Conservation (phyloP, 2,329 filamentous ascomycete genomes). For the Aureobasidium leucospermi region DNA sequence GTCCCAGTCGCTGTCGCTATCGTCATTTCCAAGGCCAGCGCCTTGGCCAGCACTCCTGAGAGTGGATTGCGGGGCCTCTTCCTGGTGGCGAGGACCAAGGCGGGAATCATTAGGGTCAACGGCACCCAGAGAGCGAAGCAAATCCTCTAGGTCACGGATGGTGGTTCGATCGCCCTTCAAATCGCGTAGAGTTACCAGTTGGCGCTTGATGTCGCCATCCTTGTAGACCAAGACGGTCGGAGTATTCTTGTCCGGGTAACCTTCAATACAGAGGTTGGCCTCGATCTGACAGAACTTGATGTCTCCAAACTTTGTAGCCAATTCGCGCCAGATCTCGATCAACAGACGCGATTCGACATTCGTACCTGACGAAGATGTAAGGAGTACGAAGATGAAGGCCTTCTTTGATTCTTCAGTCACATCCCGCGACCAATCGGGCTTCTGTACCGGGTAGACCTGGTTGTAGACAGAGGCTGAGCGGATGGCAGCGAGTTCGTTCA, state of each 20-base stretch:
- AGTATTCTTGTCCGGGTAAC: slow-evolving; percentile 90
- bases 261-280: slow-evolving; percentile 88
- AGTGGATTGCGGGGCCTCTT: slow-evolving; percentile 50
- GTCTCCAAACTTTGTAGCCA: slow-evolving; percentile 80
- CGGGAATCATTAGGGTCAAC: slow-evolving; percentile 72
- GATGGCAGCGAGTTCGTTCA: slow-evolving; percentile 71
- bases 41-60: slow-evolving; percentile 42
- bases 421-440: slow-evolving; percentile 84
- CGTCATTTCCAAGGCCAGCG: slow-evolving; percentile 23
- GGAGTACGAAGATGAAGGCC: slow-evolving; percentile 63
- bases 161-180: slow-evolving; percentile 65
- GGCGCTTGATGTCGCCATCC: slow-evolving; percentile 84
- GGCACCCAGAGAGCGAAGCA: slow-evolving; percentile 77
- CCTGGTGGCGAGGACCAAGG: slow-evolving; percentile 54
- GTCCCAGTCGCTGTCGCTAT: slow-evolving; percentile 58
- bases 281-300: slow-evolving; percentile 97
- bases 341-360: slow-evolving; percentile 82
- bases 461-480: slow-evolving; percentile 75
- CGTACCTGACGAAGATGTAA: slow-evolving; percentile 68
- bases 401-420: slow-evolving; percentile 84
- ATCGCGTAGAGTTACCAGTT: slow-evolving; percentile 81
- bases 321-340: slow-evolving; percentile 75
- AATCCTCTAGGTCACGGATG: slow-evolving; percentile 67
- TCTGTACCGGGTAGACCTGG: slow-evolving; percentile 86
- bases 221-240: slow-evolving; percentile 90